Conservation (phyloP, 768 basidiomycete species). For the Panellus pusillus region DNA sequence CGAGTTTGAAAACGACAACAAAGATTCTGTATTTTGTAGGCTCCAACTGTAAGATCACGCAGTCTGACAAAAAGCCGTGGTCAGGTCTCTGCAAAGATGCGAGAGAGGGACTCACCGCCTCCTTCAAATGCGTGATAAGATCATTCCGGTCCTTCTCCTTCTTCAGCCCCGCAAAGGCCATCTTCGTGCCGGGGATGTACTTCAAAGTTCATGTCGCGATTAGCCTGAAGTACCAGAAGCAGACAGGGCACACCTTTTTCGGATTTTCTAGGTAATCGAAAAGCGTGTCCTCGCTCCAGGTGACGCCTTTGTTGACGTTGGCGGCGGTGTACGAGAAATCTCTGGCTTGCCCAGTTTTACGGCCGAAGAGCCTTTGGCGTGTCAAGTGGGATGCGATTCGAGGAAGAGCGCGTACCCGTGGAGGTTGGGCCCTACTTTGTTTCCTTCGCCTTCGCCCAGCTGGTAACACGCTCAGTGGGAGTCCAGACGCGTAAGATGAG, state of each 20-base stretch:
- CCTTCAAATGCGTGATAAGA: constrained; percentile 83
- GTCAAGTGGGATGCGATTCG: neutral
- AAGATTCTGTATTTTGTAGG: too few relatives aligned
- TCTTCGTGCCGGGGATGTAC: constrained; percentile 97
- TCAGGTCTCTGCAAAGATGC: neutral
- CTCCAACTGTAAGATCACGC: neutral
- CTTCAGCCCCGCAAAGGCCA: constrained; percentile 98
- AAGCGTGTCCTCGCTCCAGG: constrained; percentile 84
- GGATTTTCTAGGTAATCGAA: constrained; percentile 97
- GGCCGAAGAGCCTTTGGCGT: constrained; percentile 67
- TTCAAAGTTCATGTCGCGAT: constrained; percentile 28
- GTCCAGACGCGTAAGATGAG: neutral
- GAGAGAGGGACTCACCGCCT: constrained; percentile 48
- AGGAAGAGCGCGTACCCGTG: constrained; percentile 57
- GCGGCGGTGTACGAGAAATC: constrained; percentile 92
- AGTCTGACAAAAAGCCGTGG: neutral
- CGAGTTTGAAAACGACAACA: too few relatives aligned
- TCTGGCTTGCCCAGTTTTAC: constrained; percentile 81
- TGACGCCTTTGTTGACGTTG: constrained; percentile 92
- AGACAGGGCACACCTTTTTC: constrained; percentile 68
- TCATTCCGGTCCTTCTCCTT: constrained; percentile 98
- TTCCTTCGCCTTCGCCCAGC: constrained; percentile 66
- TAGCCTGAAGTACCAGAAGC: neutral
- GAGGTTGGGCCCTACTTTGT: constrained; percentile 95
- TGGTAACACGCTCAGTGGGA: neutral